phyloP scores from a whole-genome alignment of 2,329 filamentous ascomycete species.

The Thelonectria blattea region DNA sequence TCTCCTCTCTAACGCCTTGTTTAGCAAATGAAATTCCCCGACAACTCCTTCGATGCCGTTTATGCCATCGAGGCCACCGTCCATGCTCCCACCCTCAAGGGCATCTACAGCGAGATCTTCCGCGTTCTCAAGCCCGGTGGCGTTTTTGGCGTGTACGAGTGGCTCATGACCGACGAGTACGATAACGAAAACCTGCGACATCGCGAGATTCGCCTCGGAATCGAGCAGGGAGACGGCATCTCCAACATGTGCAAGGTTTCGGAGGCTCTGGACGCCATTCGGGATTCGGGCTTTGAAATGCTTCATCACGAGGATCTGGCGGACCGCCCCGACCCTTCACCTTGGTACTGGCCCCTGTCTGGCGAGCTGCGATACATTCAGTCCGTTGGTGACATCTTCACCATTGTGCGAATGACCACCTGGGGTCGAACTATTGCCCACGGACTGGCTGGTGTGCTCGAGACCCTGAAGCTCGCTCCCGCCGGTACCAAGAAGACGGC shows the following conservation, averaged over 20 bases:
- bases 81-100: slow-evolving; percentile 88
- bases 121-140: slow-evolving; percentile 95
- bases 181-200: slow-evolving; percentile 87
- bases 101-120: slow-evolving; percentile 94
- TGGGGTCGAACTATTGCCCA: slow-evolving; percentile 78
- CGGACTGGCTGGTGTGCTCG: slow-evolving; percentile 76
- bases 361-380: slow-evolving; percentile 86
- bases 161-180: slow-evolving; percentile 97
- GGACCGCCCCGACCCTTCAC: slow-evolving; percentile 73
- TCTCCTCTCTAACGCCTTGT: slow-evolving; percentile 19
- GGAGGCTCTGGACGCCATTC: slow-evolving; percentile 82
- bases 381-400: slow-evolving; percentile 79
- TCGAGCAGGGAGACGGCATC: slow-evolving; percentile 95
- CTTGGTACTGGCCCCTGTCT: slow-evolving; percentile 94
- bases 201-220: slow-evolving; percentile 88
- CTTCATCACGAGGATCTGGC: slow-evolving; percentile 87
- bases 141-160: slow-evolving; percentile 96
- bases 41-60: slow-evolving; percentile 90
- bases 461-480: slow-evolving; percentile 77
- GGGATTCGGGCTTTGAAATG: slow-evolving; percentile 85
- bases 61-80: slow-evolving; percentile 98
- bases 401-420: slow-evolving; percentile 88
- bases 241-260: slow-evolving; percentile 93
- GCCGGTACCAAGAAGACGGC: slow-evolving; percentile 93
- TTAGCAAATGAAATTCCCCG: slow-evolving; percentile 91